Conservation (phyloP, 257 asterid species). For the Solanum lycopersicoides region DNA sequence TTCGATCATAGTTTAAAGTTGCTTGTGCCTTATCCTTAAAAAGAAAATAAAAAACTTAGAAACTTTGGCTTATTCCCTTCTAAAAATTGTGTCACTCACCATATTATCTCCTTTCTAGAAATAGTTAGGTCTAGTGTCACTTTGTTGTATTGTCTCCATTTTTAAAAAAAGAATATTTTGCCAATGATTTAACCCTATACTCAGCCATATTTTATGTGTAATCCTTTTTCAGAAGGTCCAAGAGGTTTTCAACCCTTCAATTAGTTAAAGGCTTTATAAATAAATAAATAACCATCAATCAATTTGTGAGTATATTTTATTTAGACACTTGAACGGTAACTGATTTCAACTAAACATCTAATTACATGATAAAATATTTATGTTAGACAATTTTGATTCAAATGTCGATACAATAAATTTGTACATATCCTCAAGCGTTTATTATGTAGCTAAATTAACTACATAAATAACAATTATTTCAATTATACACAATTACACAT, state of each 20-base stretch:
- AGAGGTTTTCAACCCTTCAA: neutral
- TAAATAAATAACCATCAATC: neutral
- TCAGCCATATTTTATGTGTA: neutral
- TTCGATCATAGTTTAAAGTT: no score
- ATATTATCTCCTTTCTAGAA: neutral
- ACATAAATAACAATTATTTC: neutral
- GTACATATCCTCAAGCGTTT: neutral
- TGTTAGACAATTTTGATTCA: neutral
- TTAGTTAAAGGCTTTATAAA: neutral
- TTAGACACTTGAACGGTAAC: fast-evolving
- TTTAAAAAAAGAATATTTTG: neutral
- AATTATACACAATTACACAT: neutral
- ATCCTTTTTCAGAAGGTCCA: neutral
- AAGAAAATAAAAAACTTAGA: neutral
- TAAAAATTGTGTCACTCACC: neutral
- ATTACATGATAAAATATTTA: neutral
- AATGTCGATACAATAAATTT: neutral
- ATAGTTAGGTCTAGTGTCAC: neutral
- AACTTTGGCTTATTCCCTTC: neutral
- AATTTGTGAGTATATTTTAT: neutral
- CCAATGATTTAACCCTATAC: neutral
- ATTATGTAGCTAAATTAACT: neutral
- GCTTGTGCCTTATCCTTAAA: neutral
- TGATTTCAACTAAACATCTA: neutral
- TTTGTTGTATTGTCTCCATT: neutral